Evolutionary conservation across 2,329 filamentous ascomycete species (phyloP).

Genomic region (Aspergillus sclerotialis): DNA sequence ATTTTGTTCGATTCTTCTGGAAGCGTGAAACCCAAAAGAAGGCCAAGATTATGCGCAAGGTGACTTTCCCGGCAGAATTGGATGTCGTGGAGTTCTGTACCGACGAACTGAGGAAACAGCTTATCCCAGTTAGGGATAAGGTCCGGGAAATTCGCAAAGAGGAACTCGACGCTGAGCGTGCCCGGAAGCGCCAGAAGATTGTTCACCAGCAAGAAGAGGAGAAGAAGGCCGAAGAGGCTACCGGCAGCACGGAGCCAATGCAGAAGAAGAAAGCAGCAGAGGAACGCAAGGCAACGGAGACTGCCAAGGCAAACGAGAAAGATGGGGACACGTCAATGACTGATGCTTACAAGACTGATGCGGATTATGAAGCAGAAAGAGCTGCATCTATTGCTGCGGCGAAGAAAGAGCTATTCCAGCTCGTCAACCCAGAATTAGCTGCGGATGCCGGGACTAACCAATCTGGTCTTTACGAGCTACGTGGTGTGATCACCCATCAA

Average conservation of each 20-base stretch:
- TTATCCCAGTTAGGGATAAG: conserved; percentile 92
- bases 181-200: conserved; percentile 84
- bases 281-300: conserved; percentile 44
- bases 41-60: conserved; percentile 98
- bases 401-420: conserved; percentile 78
- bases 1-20: conserved; percentile 99
- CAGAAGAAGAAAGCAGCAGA: conserved; percentile 43
- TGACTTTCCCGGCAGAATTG: conserved; percentile 88
- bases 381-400: conserved; percentile 65
- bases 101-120: conserved; percentile 71
- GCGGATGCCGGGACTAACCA: conserved; percentile 81
- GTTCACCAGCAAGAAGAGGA: conserved; percentile 51
- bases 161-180: conserved; percentile 83
- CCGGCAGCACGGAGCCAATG: conserved; percentile 31
- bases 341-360: conserved; percentile 82
- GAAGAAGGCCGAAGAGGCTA: conserved; percentile 29
- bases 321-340: conserved; percentile 68
- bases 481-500: conserved; percentile 92
- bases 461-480: conserved; percentile 89
- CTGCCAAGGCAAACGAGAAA: conserved; percentile 40
- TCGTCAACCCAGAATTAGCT: conserved; percentile 68
- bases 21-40: conserved; percentile 93
- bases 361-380: conserved; percentile 81
- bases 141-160: conserved; percentile 93
- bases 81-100: conserved; percentile 94